Percentiles rank a stretch among this genome's conserved stretches.
These are phyloP conservation scores for Cryphonectria nitschkei DNA, from an alignment of 2,329 filamentous ascomycete genomes.

Conservation along the genomic window DNA sequence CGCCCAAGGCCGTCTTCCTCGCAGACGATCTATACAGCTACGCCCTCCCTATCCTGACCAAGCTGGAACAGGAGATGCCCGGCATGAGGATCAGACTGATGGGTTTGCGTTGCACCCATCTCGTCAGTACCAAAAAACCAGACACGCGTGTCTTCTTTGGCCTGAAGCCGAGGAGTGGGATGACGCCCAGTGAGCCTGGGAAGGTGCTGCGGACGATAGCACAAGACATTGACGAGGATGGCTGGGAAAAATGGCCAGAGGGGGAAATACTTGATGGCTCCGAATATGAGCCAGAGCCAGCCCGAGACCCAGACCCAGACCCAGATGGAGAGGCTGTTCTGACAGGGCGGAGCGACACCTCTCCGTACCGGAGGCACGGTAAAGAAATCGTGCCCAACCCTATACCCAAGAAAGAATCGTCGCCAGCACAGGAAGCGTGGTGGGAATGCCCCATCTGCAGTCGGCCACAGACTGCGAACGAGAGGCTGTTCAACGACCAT, in stretches of 20 bases:
- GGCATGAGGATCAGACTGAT: conserved; percentile 81
- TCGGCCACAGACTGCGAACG: conserved; percentile 74
- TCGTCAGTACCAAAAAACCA: conserved; percentile 82
- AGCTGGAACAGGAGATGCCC: conserved; percentile 82
- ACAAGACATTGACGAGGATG: conserved; percentile 43
- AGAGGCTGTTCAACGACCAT: conserved; percentile 83
- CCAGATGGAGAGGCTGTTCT: conserved; percentile 56
- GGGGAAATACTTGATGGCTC: conserved; percentile 59
- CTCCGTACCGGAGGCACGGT: conserved; percentile 45
- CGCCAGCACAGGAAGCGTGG: conserved; percentile 49
- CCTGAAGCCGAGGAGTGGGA: conserved; percentile 45
- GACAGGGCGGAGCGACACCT: conserved; percentile 50
- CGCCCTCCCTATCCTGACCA: conserved; percentile 79
- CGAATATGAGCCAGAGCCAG: conserved; percentile 23
- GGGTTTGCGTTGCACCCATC: conserved; percentile 84
- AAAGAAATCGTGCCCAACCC: conserved; percentile 58
- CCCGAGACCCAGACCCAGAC: conserved; percentile 11
- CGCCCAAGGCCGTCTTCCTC: conserved; percentile 70
- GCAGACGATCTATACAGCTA: conserved; percentile 85
- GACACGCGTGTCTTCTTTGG: conserved; percentile 83
- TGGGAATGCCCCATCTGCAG: conserved; percentile 91
- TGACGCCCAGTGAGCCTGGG: conserved; percentile 16
- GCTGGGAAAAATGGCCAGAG: conserved; percentile 72
- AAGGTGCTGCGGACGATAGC: conserved; percentile 22
- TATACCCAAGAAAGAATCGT: conserved; percentile 43